Evolutionary conservation across 2,329 filamentous ascomycete genomes (phyloP).

Genomic region (Colletotrichum sp.): DNA sequence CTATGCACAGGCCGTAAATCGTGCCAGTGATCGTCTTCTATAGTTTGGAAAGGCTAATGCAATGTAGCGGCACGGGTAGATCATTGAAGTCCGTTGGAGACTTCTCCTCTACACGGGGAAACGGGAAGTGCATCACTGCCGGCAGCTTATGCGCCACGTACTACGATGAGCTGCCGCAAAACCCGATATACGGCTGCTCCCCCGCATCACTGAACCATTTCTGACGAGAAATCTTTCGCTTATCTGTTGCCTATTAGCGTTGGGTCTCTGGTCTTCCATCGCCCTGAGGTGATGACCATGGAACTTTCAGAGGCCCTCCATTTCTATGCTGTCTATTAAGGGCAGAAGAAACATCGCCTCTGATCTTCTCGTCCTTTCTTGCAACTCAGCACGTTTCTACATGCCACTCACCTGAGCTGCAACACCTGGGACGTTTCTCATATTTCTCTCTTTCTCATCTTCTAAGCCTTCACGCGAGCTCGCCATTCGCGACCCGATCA

Average conservation of each 20-base stretch:
- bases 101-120: background rate
- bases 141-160: background rate
- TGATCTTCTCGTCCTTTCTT: fast-evolving
- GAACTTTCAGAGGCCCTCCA: background rate
- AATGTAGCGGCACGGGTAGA: background rate
- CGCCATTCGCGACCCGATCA: background rate
- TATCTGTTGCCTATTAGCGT: fast-evolving
- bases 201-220: background rate
- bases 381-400: background rate
- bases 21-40: background rate
- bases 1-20: background rate
- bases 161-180: background rate
- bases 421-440: fast-evolving
- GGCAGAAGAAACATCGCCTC: background rate
- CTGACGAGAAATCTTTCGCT: background rate
- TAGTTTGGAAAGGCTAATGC: background rate
- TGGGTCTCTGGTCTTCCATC: background rate
- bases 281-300: background rate
- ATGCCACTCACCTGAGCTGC: background rate
- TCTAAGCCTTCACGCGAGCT: fast-evolving
- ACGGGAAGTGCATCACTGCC: background rate
- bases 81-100: background rate
- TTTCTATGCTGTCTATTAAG: background rate
- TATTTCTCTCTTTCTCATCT: background rate
- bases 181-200: background rate